phyloP scores from a whole-genome alignment of 2,329 filamentous ascomycete species.

The Fusarium albosuccineum region DNA sequence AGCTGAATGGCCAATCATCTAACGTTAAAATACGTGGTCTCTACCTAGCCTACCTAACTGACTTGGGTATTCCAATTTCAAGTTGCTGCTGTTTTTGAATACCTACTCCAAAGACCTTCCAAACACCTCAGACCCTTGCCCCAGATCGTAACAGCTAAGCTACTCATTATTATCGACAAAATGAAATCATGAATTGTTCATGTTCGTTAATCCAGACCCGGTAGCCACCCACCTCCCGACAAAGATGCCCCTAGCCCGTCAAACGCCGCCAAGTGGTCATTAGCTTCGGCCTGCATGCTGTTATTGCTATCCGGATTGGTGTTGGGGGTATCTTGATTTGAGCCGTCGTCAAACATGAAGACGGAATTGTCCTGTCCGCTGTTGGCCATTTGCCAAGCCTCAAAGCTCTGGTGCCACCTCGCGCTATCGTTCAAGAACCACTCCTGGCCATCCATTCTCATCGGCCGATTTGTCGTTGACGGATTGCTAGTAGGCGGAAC shows the following conservation, averaged over 20 bases:
- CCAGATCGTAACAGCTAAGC: slow-evolving; percentile 1
- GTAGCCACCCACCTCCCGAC: slow-evolving; percentile 51
- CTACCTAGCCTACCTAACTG: slow-evolving; percentile 7
- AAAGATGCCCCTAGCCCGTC: slow-evolving; percentile 51
- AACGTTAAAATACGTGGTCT: not conserved
- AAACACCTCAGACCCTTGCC: slow-evolving; percentile 3
- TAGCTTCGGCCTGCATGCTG: slow-evolving; percentile 36
- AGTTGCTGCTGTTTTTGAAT: slow-evolving; percentile 2
- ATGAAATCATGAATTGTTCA: not conserved
- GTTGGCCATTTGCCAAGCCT: slow-evolving; percentile 62
- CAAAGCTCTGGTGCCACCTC: slow-evolving; percentile 70
- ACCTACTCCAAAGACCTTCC: slow-evolving; percentile 8
- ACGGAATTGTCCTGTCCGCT: slow-evolving; percentile 42
- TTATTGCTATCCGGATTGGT: slow-evolving; percentile 30
- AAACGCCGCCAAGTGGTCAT: slow-evolving; percentile 45
- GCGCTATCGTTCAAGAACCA: slow-evolving; percentile 71
- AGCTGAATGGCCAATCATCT: not conserved
- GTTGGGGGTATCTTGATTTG: slow-evolving; percentile 36
- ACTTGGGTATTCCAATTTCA: slow-evolving; percentile 11
- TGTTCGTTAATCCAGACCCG: slow-evolving; percentile 50
- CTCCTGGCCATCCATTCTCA: slow-evolving; percentile 64
- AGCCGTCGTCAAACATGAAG: slow-evolving; percentile 48
- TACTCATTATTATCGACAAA: slow-evolving; percentile 11
- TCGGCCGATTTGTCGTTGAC: slow-evolving; percentile 35
- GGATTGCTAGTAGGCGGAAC: slow-evolving; percentile 40